These are phyloP conservation scores for Digitaria exilis DNA, from an alignment of 202 grass and related monocot genomes.

Conservation along the genomic window DNA sequence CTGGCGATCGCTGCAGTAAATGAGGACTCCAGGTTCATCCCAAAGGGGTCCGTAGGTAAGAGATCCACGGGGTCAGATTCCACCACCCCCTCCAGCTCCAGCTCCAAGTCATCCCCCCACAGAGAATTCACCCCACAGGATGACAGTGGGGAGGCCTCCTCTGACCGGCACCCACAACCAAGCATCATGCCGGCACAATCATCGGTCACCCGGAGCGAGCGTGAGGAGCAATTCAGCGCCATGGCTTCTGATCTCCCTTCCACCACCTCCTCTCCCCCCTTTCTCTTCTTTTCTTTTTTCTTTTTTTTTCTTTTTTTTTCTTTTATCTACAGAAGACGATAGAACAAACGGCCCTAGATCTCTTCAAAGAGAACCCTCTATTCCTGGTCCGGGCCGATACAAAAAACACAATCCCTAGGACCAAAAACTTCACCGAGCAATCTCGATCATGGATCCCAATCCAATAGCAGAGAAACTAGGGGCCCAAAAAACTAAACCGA, in stretches of 20 bases:
- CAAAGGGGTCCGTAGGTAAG: slow-evolving; percentile 75
- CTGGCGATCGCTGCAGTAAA: slow-evolving; percentile 40
- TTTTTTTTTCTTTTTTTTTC: background rate
- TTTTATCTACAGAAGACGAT: slow-evolving; percentile 15
- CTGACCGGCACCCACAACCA: slow-evolving; percentile 46
- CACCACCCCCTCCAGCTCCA: slow-evolving; percentile 28
- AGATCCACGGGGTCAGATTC: slow-evolving; percentile 53
- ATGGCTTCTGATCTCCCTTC: slow-evolving; percentile 38
- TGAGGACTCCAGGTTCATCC: slow-evolving; percentile 62
- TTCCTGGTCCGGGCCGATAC: slow-evolving; percentile 63
- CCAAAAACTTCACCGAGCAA: slow-evolving; percentile 90
- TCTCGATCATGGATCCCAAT: slow-evolving; percentile 56
- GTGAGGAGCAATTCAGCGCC: slow-evolving; percentile 52
- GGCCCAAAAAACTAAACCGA: background rate
- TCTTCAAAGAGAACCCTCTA: slow-evolving; percentile 69
- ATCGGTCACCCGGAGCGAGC: slow-evolving; percentile 46
- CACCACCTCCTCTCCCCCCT: background rate
- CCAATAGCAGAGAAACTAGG: slow-evolving; percentile 33
- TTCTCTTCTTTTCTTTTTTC: background rate
- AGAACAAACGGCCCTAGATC: slow-evolving; percentile 49
- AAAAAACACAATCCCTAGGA: slow-evolving; percentile 71
- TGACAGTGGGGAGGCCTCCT: slow-evolving; percentile 55
- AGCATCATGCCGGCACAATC: slow-evolving; percentile 46
- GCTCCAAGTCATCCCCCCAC: slow-evolving; percentile 49
- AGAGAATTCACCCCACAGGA: slow-evolving; percentile 47